Conservation (phyloP, 2,329 filamentous ascomycete genomes). For the Didymella keratinophila region DNA sequence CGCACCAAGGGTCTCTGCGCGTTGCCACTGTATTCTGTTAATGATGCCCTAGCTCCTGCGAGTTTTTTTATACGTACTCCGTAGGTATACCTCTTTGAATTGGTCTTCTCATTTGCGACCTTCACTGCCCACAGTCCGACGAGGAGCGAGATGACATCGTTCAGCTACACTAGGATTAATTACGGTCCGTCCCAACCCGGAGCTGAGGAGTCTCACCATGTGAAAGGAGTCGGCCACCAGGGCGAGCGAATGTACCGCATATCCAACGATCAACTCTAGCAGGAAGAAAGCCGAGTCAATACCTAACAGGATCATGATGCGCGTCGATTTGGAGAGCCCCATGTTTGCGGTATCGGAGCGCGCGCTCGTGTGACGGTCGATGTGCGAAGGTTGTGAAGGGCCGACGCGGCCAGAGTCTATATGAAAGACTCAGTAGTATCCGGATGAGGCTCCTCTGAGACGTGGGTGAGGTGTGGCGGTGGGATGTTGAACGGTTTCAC, state of each 20-base stretch:
- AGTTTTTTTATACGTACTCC: slow-evolving; percentile 68
- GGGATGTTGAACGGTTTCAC: slow-evolving; percentile 4
- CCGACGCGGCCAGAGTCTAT: slow-evolving; percentile 11
- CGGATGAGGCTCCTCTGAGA: not conserved
- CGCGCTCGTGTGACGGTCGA: slow-evolving; percentile 6
- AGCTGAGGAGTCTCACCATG: slow-evolving; percentile 69
- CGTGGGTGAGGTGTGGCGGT: slow-evolving; percentile 4
- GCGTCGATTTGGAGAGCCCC: slow-evolving; percentile 89
- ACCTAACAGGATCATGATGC: slow-evolving; percentile 89
- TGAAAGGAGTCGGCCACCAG: slow-evolving; percentile 97
- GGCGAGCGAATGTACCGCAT: slow-evolving; percentile 88
- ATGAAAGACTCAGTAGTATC: not conserved
- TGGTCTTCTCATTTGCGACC: slow-evolving; percentile 80
- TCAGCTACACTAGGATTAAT: slow-evolving; percentile 65
- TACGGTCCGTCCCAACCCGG: slow-evolving; percentile 22
- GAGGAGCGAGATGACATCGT: slow-evolving; percentile 93
- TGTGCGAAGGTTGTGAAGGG: slow-evolving; percentile 2
- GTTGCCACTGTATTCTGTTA: slow-evolving; percentile 75
- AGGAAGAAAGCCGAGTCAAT: slow-evolving; percentile 93
- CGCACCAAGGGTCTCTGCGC: slow-evolving; percentile 94
- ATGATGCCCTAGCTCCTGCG: not conserved
- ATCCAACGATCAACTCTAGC: slow-evolving; percentile 82
- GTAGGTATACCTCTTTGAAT: slow-evolving; percentile 91
- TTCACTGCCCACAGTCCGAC: slow-evolving; percentile 96
- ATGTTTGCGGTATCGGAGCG: slow-evolving; percentile 57